phyloP scores from a whole-genome alignment of 2,329 filamentous ascomycete genomes.

The Akanthomyces muscarius region DNA sequence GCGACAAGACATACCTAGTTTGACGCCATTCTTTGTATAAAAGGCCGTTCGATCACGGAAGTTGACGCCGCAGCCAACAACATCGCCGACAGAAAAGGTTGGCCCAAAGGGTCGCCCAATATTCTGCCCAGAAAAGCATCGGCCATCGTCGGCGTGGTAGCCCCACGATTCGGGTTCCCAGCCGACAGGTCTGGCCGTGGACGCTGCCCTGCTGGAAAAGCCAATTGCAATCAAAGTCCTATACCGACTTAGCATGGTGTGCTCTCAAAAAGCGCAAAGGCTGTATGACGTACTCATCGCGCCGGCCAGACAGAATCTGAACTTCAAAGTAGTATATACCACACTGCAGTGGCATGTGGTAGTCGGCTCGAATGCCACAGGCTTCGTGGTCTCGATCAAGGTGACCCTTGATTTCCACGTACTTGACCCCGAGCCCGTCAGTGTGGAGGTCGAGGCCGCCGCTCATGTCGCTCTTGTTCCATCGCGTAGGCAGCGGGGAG shows the following conservation, averaged over 20 bases:
- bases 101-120: slow-evolving; percentile 55
- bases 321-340: slow-evolving; percentile 95
- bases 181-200: slow-evolving; percentile 55
- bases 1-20: slow-evolving; percentile 43
- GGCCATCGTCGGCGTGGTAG: slow-evolving; percentile 66
- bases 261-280: neutral
- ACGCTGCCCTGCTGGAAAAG: slow-evolving; percentile 52
- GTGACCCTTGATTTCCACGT: slow-evolving; percentile 43
- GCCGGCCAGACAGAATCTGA: slow-evolving; percentile 45
- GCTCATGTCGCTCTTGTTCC: slow-evolving; percentile 77
- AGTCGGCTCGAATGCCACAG: slow-evolving; percentile 75
- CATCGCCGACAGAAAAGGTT: slow-evolving; percentile 52
- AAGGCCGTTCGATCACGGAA: slow-evolving; percentile 62
- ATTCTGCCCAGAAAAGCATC: slow-evolving; percentile 54
- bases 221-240: slow-evolving; percentile 61
- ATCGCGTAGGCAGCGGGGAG: slow-evolving; percentile 71
- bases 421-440: slow-evolving; percentile 70
- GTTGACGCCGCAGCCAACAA: slow-evolving; percentile 63
- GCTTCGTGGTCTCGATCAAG: slow-evolving; percentile 66
- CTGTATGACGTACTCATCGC: slow-evolving; percentile 49
- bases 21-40: slow-evolving; percentile 62
- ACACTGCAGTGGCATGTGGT: slow-evolving; percentile 82
- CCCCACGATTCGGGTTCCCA: slow-evolving; percentile 68
- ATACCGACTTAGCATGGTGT: slow-evolving; percentile 8
- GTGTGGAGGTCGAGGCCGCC: slow-evolving; percentile 67